Percentiles rank a stretch among this genome's conserved stretches.
These are phyloP conservation scores for Leccinum arenicola DNA, from an alignment of 768 basidiomycete genomes.

Conservation along the genomic window DNA sequence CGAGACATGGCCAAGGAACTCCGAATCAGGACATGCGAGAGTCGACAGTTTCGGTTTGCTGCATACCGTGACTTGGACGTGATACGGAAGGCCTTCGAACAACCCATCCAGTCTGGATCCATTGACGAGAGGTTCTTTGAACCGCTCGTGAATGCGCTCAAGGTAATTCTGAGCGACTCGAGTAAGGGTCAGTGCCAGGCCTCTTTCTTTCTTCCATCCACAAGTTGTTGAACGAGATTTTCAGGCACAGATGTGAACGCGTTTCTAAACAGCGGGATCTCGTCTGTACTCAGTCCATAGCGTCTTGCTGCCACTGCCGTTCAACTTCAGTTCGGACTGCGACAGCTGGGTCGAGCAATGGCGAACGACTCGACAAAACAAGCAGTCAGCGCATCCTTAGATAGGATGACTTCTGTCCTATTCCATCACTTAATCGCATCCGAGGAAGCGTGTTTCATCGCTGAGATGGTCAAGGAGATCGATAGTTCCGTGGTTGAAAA, in stretches of 20 bases:
- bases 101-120: constrained; percentile 48
- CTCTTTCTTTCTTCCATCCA: not conserved
- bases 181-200: constrained; percentile 46
- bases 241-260: constrained; percentile 42
- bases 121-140: constrained; percentile 54
- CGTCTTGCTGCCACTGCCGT: constrained; percentile 79
- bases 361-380: constrained; percentile 49
- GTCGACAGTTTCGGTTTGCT: constrained; percentile 68
- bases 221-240: not conserved
- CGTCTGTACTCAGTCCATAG: constrained; percentile 76
- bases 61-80: constrained; percentile 74
- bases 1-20: constrained; percentile 49
- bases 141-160: constrained; percentile 62
- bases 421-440: constrained; percentile 73
- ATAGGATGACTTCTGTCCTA: constrained; percentile 62
- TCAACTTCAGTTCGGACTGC: constrained; percentile 71
- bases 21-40: constrained; percentile 57
- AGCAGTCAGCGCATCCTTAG: constrained; percentile 58
- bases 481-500: constrained; percentile 64
- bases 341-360: constrained; percentile 69
- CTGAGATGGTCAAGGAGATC: constrained; percentile 73
- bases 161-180: constrained; percentile 61
- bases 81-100: constrained; percentile 67
- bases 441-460: constrained; percentile 80
- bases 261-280: constrained; percentile 60